These are phyloP conservation scores for Boletus rufocinnamomeus DNA, from an alignment of 768 basidiomycete species.

Conservation along the genomic window DNA sequence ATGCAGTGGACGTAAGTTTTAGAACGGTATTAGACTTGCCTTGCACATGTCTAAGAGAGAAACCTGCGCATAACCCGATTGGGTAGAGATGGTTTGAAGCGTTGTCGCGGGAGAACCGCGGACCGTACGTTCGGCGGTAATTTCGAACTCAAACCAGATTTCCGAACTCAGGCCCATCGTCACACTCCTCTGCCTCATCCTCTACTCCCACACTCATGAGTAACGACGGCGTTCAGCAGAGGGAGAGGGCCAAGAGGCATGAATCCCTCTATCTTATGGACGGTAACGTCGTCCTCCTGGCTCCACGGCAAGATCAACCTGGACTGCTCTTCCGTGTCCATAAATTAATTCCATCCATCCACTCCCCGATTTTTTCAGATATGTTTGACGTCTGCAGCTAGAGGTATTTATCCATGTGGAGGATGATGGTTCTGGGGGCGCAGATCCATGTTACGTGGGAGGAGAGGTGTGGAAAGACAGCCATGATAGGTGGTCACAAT, in stretches of 20 bases:
- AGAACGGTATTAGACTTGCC: too few relatives aligned
- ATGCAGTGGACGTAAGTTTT: too few relatives aligned
- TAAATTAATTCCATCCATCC: conserved; percentile 15
- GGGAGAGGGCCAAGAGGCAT: conserved; percentile 2
- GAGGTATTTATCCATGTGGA: too few relatives aligned
- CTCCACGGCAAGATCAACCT: neutral
- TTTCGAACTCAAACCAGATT: too few relatives aligned
- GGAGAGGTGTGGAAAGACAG: neutral
- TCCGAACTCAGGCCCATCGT: too few relatives aligned
- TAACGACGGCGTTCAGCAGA: conserved; percentile 32
- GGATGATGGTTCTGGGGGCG: too few relatives aligned
- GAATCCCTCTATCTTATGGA: conserved; percentile 11
- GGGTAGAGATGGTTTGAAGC: too few relatives aligned
- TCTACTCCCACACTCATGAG: conserved; percentile 36
- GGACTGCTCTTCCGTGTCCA: conserved; percentile 15
- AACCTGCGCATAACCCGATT: too few relatives aligned
- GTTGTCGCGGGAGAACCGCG: too few relatives aligned
- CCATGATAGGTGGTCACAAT: neutral
- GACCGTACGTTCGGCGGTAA: too few relatives aligned
- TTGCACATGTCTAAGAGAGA: too few relatives aligned
- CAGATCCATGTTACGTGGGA: neutral
- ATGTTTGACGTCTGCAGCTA: conserved; percentile 7
- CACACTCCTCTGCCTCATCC: too few relatives aligned
- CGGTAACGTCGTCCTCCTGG: conserved; percentile 8
- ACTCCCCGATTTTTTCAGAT: conserved; percentile 7